Evolutionary conservation across 2,329 filamentous ascomycete genomes (phyloP), one percentile per base, ranked within the genome.

Genomic region (Didymella pomorum): DNA sequence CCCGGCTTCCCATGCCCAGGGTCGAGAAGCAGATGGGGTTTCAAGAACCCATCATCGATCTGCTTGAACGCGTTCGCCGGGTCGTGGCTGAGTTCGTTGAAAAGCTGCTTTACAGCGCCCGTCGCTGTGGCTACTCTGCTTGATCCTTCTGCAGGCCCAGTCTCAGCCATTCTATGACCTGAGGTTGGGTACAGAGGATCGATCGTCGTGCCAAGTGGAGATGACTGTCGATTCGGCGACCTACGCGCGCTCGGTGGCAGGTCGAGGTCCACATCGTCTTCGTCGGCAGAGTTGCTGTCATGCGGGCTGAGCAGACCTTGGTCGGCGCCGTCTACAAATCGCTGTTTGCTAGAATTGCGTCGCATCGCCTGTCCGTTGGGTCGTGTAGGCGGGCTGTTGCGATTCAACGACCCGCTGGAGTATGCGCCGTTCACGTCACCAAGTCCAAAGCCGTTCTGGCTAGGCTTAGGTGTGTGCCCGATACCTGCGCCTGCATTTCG

Each of bases 11-110:
- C 74, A 37, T 75, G 76, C 23, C 71, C 72, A 20, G 78, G 90
- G 78, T 97, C 93, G 20, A 98, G 84, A 64, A 98, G 78, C 54
- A 98, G 79, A 73, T 89, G 91, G 18, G 94, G 94, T 82, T 98
- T 98, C 78, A 98, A 93, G 76, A 93, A 97, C 60, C 93, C 92
- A 77, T 99, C 95, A 75, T 99, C 95, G 60, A 99, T 81, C 78
- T 97, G 93, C 66, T 88, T 89, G 77, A 99, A 96, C 79, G 96
- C 87, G 44, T 90, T 92, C 10, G 91, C 90, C 43, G 96, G 93
- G 75, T 99, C 95, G 49, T 96, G 92, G 0, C 90, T 86, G 16
- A 90, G 84, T 1, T 87, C 87, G 25, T 85, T 91, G 66, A 96
- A 87, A 9, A 99, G 81, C 72, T 94, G 90, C 56, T 88, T 87